These are phyloP conservation scores for Laguncularia racemosa DNA, from an alignment of 345 rosid genomes.

Conservation along the genomic window DNA sequence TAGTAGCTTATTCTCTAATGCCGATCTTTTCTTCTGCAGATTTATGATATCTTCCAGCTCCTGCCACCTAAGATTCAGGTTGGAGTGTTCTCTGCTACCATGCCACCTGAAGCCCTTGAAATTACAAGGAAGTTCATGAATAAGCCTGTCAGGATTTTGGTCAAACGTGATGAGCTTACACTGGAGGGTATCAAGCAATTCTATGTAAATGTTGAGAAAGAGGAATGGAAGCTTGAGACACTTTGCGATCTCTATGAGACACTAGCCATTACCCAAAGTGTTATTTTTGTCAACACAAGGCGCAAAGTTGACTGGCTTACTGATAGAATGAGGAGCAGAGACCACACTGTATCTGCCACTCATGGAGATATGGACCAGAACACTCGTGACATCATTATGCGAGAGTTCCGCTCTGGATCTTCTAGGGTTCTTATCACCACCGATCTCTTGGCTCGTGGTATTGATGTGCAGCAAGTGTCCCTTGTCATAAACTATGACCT, in stretches of 20 bases:
- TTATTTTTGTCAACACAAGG: constrained; percentile 85
- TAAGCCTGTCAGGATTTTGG: constrained; percentile 82
- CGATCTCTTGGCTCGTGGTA: constrained; percentile 43
- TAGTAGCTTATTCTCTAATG: neutral
- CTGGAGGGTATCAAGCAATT: constrained; percentile 94
- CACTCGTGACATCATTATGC: constrained; percentile 46
- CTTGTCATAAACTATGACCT: constrained; percentile 45
- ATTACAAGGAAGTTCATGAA: constrained; percentile 93
- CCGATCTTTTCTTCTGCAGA: constrained; percentile 28
- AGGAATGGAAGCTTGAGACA: constrained; percentile 87
- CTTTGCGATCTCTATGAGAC: constrained; percentile 86
- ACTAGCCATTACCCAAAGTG: constrained; percentile 84
- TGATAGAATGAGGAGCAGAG: constrained; percentile 75
- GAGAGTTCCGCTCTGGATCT: constrained; percentile 44
- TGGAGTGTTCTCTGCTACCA: constrained; percentile 92
- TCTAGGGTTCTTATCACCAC: constrained; percentile 49
- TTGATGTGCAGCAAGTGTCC: constrained; percentile 50
- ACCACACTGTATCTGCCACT: constrained; percentile 92
- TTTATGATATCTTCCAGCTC: constrained; percentile 84
- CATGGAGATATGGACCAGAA: constrained; percentile 66
- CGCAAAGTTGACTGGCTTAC: constrained; percentile 95
- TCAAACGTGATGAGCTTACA: constrained; percentile 86
- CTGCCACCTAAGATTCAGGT: constrained; percentile 79
- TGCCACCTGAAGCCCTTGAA: constrained; percentile 94
- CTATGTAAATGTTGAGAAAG: constrained; percentile 71